Evolutionary conservation across 768 basidiomycete genomes (phyloP).

Genomic region (Leucogyrophana mollusca): DNA sequence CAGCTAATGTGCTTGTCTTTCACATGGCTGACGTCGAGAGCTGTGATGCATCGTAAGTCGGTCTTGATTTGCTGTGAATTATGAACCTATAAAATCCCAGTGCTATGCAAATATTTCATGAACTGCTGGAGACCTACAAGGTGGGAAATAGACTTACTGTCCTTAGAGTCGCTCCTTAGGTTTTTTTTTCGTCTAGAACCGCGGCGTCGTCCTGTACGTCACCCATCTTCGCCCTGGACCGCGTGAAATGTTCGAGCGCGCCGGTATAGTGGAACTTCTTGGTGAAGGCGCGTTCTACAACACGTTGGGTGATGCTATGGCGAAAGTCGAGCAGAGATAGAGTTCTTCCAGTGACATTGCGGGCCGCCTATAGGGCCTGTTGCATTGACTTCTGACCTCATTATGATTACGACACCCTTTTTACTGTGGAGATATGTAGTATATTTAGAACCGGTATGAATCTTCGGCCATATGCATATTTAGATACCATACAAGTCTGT

Average conservation of each 20-base stretch:
- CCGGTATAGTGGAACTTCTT: slow-evolving; percentile 41
- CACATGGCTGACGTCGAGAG: slow-evolving; percentile 91
- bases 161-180: not conserved
- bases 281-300: slow-evolving; percentile 45
- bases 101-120: slow-evolving; percentile 81
- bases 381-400: too few relatives aligned
- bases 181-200: slow-evolving; percentile 26
- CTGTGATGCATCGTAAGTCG: slow-evolving; percentile 84
- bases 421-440: too few relatives aligned
- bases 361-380: too few relatives aligned
- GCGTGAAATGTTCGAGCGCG: slow-evolving; percentile 39
- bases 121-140: slow-evolving; percentile 76
- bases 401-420: too few relatives aligned
- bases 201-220: slow-evolving; percentile 44
- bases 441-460: too few relatives aligned
- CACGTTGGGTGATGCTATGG: slow-evolving; percentile 43
- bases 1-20: slow-evolving; percentile 80
- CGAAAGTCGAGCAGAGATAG: slow-evolving; percentile 30
- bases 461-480: too few relatives aligned
- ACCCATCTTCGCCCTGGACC: slow-evolving; percentile 42
- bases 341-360: too few relatives aligned
- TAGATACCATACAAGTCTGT: too few relatives aligned
- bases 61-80: not conserved
- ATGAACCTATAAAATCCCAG: slow-evolving; percentile 36
- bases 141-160: slow-evolving; percentile 33